Percentiles rank a stretch among this genome's conserved stretches.
These are phyloP conservation scores for Taiozyma onychis DNA, from an alignment of 1,139 yeast species.

Conservation along the genomic window DNA sequence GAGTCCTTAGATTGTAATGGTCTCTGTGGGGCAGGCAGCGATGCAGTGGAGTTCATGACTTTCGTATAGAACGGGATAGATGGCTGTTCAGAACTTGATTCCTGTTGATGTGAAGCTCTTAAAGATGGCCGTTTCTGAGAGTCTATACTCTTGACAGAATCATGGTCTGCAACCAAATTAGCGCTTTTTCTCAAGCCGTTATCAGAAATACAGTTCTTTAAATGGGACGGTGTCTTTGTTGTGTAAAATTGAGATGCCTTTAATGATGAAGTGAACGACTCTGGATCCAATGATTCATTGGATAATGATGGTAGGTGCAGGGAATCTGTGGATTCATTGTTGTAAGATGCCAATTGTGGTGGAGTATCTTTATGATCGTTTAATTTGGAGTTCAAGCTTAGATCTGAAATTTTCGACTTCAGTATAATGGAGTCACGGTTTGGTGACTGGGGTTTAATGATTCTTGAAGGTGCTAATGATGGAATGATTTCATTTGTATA, in stretches of 20 bases:
- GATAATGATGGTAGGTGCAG: background rate
- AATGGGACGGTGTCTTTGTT: background rate
- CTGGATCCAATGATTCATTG: background rate
- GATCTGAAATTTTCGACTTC: background rate
- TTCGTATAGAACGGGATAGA: background rate
- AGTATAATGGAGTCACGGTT: slow-evolving; percentile 1
- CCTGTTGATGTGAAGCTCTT: background rate
- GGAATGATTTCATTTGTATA: background rate
- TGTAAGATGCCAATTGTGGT: background rate
- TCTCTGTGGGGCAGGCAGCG: background rate
- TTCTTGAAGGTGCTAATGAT: slow-evolving; percentile 12
- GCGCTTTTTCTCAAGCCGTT: background rate
- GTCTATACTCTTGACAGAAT: background rate
- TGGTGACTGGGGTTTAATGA: slow-evolving; percentile 8
- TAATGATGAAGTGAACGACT: background rate
- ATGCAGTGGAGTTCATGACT: background rate
- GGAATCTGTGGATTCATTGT: background rate
- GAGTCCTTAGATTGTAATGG: background rate
- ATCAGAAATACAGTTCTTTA: background rate
- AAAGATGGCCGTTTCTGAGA: background rate
- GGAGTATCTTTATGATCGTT: background rate
- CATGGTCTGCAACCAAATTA: background rate
- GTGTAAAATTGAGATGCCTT: background rate
- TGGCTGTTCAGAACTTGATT: background rate
- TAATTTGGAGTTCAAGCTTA: background rate